Evolutionary conservation across 2,329 filamentous ascomycete genomes (phyloP).

Genomic region (Clarireedia hainanense): DNA sequence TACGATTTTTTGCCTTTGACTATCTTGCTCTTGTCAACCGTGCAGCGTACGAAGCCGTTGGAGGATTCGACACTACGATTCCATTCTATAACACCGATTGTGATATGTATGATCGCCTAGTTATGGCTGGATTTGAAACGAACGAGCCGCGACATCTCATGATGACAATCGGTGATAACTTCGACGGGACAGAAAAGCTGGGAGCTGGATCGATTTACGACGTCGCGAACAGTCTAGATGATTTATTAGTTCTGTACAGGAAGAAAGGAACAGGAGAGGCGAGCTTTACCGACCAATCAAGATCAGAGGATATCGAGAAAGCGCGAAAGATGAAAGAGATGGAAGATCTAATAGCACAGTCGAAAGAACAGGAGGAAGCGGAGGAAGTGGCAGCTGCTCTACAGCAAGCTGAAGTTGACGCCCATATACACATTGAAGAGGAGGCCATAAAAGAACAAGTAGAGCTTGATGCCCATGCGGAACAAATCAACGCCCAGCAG

Average conservation of each 20-base stretch:
- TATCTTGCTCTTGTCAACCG: conserved; percentile 50
- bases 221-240: conserved; percentile 38
- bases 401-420: background rate
- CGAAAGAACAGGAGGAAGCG: background rate
- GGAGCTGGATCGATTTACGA: conserved; percentile 38
- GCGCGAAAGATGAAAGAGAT: background rate
- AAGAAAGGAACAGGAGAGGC: conserved; percentile 29
- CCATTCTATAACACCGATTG: conserved; percentile 52
- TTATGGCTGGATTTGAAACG: conserved; percentile 38
- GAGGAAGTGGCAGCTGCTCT: background rate
- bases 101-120: conserved; percentile 44
- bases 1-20: conserved; percentile 52
- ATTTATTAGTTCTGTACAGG: conserved; percentile 39
- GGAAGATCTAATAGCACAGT: background rate
- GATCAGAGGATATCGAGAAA: conserved; percentile 1
- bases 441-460: background rate
- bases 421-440: background rate
- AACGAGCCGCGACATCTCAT: conserved; percentile 4
- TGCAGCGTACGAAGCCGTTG: conserved; percentile 36
- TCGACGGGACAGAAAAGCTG: conserved; percentile 23
- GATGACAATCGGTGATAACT: conserved; percentile 1
- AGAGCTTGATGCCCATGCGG: background rate
- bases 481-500: background rate
- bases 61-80: conserved; percentile 50
- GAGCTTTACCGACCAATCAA: conserved; percentile 29